phyloP scores from a whole-genome alignment of 1,284 basidiomycete species.

The Chalciporus piperatoides region DNA sequence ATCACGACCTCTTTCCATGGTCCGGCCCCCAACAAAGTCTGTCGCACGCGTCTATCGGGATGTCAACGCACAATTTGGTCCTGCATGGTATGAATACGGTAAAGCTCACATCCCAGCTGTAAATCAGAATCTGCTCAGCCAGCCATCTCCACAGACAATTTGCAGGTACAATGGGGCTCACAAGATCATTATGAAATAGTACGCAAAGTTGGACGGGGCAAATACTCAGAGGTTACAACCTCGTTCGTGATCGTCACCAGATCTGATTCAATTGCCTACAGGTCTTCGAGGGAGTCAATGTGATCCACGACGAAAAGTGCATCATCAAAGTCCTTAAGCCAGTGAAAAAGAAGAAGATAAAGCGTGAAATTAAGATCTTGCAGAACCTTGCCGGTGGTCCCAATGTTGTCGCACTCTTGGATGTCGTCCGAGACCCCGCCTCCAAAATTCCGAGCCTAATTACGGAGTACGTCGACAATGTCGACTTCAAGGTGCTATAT shows the following conservation, averaged over 20 bases:
- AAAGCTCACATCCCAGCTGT: slow-evolving; percentile 11
- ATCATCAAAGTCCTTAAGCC: slow-evolving; percentile 99
- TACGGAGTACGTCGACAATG: slow-evolving; percentile 98
- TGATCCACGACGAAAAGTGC: slow-evolving; percentile 91
- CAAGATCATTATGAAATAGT: slow-evolving; percentile 99
- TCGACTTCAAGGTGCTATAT: slow-evolving; percentile 97
- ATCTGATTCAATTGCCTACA: slow-evolving; percentile 33
- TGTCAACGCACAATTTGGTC: slow-evolving; percentile 68
- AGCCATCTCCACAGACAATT: slow-evolving; percentile 58
- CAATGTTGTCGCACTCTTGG: slow-evolving; percentile 84
- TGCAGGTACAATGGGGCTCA: slow-evolving; percentile 91
- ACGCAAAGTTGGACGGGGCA: slow-evolving; percentile 93
- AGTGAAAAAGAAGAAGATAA: slow-evolving; percentile 99
- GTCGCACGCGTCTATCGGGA: slow-evolving; percentile 74
- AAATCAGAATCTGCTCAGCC: slow-evolving; percentile 21
- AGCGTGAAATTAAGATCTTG: slow-evolving; percentile 98
- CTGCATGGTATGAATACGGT: slow-evolving; percentile 81
- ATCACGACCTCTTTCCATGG: slow-evolving; percentile 44
- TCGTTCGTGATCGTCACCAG: slow-evolving; percentile 10
- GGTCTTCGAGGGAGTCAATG: slow-evolving; percentile 98
- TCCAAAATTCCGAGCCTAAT: slow-evolving; percentile 97
- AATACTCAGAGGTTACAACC: slow-evolving; percentile 86
- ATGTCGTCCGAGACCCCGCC: slow-evolving; percentile 91
- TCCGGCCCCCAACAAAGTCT: slow-evolving; percentile 62
- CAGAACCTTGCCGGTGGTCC: slow-evolving; percentile 97